Evolutionary conservation across 2,329 filamentous ascomycete genomes (phyloP).

Genomic region (Xylaria hypoxylon): DNA sequence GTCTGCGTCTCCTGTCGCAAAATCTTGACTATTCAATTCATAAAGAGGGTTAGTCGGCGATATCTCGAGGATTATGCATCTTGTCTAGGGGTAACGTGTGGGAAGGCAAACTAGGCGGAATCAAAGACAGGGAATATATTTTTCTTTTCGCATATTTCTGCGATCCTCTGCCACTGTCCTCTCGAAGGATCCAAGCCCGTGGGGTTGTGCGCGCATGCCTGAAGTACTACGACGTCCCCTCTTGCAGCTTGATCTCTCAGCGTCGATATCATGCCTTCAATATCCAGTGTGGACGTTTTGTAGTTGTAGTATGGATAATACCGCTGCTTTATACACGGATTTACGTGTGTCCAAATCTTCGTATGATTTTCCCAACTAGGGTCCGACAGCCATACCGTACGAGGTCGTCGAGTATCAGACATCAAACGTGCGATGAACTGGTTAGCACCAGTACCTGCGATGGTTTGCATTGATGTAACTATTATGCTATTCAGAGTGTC

Average conservation of each 20-base stretch:
- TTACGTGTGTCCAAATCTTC: slow-evolving; percentile 48
- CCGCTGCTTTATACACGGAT: slow-evolving; percentile 37
- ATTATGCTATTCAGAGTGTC: slow-evolving; percentile 14
- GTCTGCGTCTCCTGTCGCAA: slow-evolving; percentile 52
- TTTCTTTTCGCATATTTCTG: slow-evolving; percentile 48
- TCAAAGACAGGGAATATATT: slow-evolving; percentile 54
- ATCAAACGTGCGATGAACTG: slow-evolving; percentile 49
- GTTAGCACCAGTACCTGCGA: slow-evolving; percentile 54
- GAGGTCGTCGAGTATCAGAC: slow-evolving; percentile 38
- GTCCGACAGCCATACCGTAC: slow-evolving; percentile 50
- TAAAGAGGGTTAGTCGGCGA: neutral
- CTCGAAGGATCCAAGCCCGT: slow-evolving; percentile 52
- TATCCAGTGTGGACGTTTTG: slow-evolving; percentile 45
- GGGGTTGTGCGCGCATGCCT: slow-evolving; percentile 56
- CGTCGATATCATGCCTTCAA: slow-evolving; percentile 46
- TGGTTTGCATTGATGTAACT: slow-evolving; percentile 51
- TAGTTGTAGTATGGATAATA: slow-evolving; percentile 52
- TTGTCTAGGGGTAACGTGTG: neutral
- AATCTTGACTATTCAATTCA: slow-evolving; percentile 49
- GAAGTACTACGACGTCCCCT: slow-evolving; percentile 53
- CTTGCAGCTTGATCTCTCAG: slow-evolving; percentile 44
- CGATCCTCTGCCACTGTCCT: slow-evolving; percentile 52
- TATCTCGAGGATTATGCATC: neutral
- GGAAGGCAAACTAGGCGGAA: slow-evolving; percentile 49
- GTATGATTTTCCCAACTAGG: slow-evolving; percentile 52